These are phyloP conservation scores for Ophiostoma perfectum DNA, from an alignment of 2,329 filamentous ascomycete species.

Conservation along the genomic window DNA sequence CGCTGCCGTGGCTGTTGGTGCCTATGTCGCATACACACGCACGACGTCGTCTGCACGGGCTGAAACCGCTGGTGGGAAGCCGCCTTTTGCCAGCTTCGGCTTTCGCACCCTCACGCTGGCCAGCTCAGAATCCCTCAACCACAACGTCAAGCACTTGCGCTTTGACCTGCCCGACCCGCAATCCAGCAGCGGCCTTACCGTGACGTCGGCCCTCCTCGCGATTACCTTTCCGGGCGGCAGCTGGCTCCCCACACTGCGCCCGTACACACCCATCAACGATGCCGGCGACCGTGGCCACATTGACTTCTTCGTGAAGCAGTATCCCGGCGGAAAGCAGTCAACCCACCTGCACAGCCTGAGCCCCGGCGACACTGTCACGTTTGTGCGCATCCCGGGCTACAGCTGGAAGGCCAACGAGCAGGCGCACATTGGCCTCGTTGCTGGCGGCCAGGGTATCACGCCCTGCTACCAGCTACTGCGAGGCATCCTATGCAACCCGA, in stretches of 20 bases:
- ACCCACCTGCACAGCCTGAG: slow-evolving; percentile 21
- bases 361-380: slow-evolving; percentile 57
- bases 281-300: not conserved
- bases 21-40: not conserved
- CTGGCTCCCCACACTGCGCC: not conserved
- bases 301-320: not conserved
- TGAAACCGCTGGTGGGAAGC: slow-evolving; percentile 22
- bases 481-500: slow-evolving; percentile 56
- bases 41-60: slow-evolving; percentile 18
- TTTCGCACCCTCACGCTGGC: slow-evolving; percentile 47
- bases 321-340: not conserved
- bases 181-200: not conserved
- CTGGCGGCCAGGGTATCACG: slow-evolving; percentile 68
- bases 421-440: slow-evolving; percentile 56
- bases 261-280: not conserved
- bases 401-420: slow-evolving; percentile 48
- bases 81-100: slow-evolving; percentile 28
- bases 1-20: not conserved
- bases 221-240: not conserved
- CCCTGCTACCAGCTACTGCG: slow-evolving; percentile 61
- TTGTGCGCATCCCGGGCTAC: slow-evolving; percentile 52
- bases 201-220: not conserved
- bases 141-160: slow-evolving; percentile 44
- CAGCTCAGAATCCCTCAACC: slow-evolving; percentile 49
- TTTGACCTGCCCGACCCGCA: not conserved